Conservation (phyloP, 169 alveolate species). For the Plasmodium malariae region DNA sequence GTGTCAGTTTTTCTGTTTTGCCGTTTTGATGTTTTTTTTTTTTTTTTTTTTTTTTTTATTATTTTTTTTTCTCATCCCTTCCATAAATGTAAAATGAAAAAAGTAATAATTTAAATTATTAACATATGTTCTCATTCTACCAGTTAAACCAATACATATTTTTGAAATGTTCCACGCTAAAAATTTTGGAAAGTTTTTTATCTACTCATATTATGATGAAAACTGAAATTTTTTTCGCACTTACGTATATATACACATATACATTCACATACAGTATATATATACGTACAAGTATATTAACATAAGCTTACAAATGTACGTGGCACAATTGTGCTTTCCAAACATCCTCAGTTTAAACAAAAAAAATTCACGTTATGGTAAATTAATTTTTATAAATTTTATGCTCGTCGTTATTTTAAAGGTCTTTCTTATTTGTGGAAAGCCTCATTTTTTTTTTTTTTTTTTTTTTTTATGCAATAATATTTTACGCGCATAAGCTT, state of each 20-base stretch:
- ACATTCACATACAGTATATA: background rate
- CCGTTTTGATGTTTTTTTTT: background rate
- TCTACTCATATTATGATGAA: background rate
- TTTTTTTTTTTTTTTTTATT: background rate
- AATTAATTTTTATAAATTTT: too few species aligned
- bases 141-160: too few species aligned
- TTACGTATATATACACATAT: background rate
- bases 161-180: too few species aligned
- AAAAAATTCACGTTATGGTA: background rate
- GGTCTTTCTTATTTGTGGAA: too few species aligned
- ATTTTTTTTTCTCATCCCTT: background rate
- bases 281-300: background rate
- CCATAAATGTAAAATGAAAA: too few species aligned
- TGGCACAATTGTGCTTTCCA: too few species aligned
- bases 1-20: background rate
- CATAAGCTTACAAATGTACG: background rate
- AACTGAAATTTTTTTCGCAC: background rate
- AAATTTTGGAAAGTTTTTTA: too few species aligned
- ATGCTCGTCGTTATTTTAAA: too few species aligned
- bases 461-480: background rate
- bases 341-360: background rate
- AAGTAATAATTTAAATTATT: too few species aligned
- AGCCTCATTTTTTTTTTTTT: background rate
- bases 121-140: too few species aligned
- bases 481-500: background rate